Evolutionary conservation across 2,329 filamentous ascomycete species (phyloP).

Genomic region (Cercospora nicotianae): DNA sequence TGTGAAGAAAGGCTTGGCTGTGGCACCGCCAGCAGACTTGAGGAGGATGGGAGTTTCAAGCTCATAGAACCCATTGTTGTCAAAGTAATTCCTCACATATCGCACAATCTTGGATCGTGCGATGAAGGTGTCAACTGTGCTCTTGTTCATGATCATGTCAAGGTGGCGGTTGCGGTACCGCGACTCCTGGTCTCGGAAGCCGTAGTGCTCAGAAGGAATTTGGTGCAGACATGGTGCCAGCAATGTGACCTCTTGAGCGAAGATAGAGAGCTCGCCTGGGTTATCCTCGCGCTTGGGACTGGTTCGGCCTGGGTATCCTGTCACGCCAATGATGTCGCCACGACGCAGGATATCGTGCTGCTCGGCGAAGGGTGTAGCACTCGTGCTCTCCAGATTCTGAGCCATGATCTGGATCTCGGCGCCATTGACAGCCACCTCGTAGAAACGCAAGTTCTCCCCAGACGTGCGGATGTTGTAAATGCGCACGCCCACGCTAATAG

Average conservation of each 20-base stretch:
- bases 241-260: conserved; percentile 80
- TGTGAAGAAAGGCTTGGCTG: conserved; percentile 90
- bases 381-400: conserved; percentile 74
- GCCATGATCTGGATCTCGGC: conserved; percentile 88
- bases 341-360: conserved; percentile 87
- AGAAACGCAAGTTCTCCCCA: conserved; percentile 86
- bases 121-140: conserved; percentile 77
- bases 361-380: conserved; percentile 71
- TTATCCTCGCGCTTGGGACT: conserved; percentile 75
- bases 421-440: conserved; percentile 76
- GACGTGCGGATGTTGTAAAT: conserved; percentile 85
- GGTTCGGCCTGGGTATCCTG: conserved; percentile 81
- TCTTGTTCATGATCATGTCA: conserved; percentile 95
- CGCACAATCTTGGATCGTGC: conserved; percentile 84
- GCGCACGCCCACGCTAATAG: conserved; percentile 75
- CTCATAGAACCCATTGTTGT: conserved; percentile 80
- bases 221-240: conserved; percentile 89
- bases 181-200: conserved; percentile 93
- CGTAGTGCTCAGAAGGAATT: conserved; percentile 86
- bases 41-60: conserved; percentile 99
- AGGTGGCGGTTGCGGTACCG: conserved; percentile 91
- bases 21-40: conserved; percentile 90
- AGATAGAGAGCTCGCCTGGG: conserved; percentile 84
- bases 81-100: conserved; percentile 86
- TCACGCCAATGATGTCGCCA: conserved; percentile 88